Base-by-base conservation (phyloP, 805 yeast genomes). In the Kockiozyma suomiensis region DNA sequence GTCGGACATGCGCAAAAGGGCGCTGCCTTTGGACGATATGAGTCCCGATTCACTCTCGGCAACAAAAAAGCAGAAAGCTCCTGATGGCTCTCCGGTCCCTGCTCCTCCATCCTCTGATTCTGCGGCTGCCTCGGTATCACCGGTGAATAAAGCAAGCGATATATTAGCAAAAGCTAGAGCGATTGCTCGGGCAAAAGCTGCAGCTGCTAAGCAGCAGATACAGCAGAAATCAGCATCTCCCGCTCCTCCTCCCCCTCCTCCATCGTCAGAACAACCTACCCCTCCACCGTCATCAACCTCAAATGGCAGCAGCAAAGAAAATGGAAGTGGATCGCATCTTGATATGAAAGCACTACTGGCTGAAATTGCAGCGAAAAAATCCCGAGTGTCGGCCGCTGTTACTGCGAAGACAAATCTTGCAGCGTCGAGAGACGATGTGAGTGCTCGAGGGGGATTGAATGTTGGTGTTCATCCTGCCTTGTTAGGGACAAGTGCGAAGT, bases 381-480 rank as follows among this genome's bases (percentile, higher is more conserved):
- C 64, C 8, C 58, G 58, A 45, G 56, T 51, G 12, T 42, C 57
- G 2, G 67, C 67, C 7, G 61, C 62, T 6, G 50, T 51, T 3
- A 23, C 53, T n/a, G 40, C 55, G 5, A 43, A 52, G n/a, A 15
- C 45, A n/a, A n/a, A 49, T 6, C 25, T 37, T 2, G 30, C 46
- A 8, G 43, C 56, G 15, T 28, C 59, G n/a, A 21, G 50, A 30
- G 41, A 51, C 12, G 57, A 53, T 26, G 19, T 19, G 32, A 50
- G 25, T 13, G 66, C 66, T 8, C 50, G 40, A n/a, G 69, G 69
- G 13, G 74, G 74, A 7, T 60, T 71, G 38, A 69, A 68, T 50
- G 69, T 65, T 17, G 72, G 73, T 15, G 66, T 71, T n/a, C 74
- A 71, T 55, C 74, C 74, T 3, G 65, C 70, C 2, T 64, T 71